Conservation (phyloP, 2,329 filamentous ascomycete species). For the Teratosphaeria pseudoeucalypti region DNA sequence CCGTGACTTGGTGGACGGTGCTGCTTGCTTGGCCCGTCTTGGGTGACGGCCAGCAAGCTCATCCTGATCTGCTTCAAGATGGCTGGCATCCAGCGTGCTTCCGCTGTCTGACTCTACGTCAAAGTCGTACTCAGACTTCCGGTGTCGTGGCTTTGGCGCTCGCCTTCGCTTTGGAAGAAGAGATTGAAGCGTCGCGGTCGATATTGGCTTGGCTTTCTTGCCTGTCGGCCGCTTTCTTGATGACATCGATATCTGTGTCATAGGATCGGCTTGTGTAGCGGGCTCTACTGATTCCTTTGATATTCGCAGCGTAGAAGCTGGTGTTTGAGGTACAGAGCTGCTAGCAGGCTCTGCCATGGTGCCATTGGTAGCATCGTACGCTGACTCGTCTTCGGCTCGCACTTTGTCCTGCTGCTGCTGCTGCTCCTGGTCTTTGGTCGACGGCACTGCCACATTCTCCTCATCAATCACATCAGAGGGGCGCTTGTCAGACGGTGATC, state of each 20-base stretch:
- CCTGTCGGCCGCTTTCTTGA: constrained; percentile 16
- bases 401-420: constrained; percentile 7
- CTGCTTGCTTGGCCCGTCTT: constrained; percentile 12
- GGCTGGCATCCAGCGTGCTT: constrained; percentile 13
- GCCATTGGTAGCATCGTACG: constrained; percentile 26
- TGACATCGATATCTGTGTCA: constrained; percentile 5
- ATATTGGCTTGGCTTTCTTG: constrained; percentile 20
- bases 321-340: constrained; percentile 19
- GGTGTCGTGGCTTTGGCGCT: constrained; percentile 10
- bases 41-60: constrained; percentile 24
- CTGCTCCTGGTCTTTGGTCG: constrained; percentile 17
- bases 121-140: constrained; percentile 31
- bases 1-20: constrained; percentile 6
- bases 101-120: constrained; percentile 26
- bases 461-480: constrained; percentile 11
- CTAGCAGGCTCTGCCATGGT: constrained; percentile 36
- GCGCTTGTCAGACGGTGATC: constrained; percentile 15
- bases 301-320: not conserved
- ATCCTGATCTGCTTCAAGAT: constrained; percentile 30
- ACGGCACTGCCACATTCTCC: constrained; percentile 21
- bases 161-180: constrained; percentile 34
- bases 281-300: not conserved
- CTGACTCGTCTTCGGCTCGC: constrained; percentile 12
- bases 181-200: constrained; percentile 35
- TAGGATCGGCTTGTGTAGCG: constrained; percentile 9